Evolutionary conservation across 805 yeast genomes (phyloP).

Genomic region (Cyberlindnera samutprakarnensis): DNA sequence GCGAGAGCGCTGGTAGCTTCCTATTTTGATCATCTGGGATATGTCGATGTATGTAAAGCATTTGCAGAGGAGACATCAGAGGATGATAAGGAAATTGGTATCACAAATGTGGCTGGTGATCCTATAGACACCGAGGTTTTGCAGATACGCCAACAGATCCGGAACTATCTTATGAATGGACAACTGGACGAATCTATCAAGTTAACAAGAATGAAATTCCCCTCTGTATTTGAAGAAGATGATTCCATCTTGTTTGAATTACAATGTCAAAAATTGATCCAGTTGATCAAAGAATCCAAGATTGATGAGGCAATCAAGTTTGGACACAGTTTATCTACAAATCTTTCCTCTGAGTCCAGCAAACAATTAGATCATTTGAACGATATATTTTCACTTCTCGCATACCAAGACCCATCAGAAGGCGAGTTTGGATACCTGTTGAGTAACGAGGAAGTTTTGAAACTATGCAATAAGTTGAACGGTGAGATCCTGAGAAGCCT

Average conservation of each 20-base stretch:
- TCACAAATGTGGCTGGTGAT: neutral
- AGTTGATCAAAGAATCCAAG: slow-evolving; percentile 24
- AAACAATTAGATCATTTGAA: slow-evolving; percentile 30
- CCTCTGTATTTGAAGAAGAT: slow-evolving; percentile 28
- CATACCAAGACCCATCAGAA: slow-evolving; percentile 40
- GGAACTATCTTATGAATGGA: slow-evolving; percentile 31
- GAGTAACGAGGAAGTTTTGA: slow-evolving; percentile 28
- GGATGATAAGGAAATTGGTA: slow-evolving; percentile 7
- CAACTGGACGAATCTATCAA: slow-evolving; percentile 30
- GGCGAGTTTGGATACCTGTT: slow-evolving; percentile 33
- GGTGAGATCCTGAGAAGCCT: slow-evolving; percentile 33
- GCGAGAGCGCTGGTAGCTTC: slow-evolving; percentile 29
- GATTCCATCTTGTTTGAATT: slow-evolving; percentile 32
- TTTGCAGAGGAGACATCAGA: slow-evolving; percentile 36
- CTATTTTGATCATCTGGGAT: slow-evolving; percentile 55
- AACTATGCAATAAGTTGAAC: slow-evolving; percentile 35
- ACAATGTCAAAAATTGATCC: slow-evolving; percentile 35
- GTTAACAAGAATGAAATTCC: slow-evolving; percentile 24
- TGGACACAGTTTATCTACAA: slow-evolving; percentile 31
- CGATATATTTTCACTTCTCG: slow-evolving; percentile 43
- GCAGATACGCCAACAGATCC: slow-evolving; percentile 37
- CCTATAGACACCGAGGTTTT: slow-evolving; percentile 21
- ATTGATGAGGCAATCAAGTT: slow-evolving; percentile 29
- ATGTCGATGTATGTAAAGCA: slow-evolving; percentile 43
- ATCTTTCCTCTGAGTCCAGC: slow-evolving; percentile 25